Percentiles rank a stretch among this genome's conserved stretches.
These are phyloP conservation scores for Acacia melanoxylon DNA, from an alignment of 306 rosid species.

Conservation along the genomic window DNA sequence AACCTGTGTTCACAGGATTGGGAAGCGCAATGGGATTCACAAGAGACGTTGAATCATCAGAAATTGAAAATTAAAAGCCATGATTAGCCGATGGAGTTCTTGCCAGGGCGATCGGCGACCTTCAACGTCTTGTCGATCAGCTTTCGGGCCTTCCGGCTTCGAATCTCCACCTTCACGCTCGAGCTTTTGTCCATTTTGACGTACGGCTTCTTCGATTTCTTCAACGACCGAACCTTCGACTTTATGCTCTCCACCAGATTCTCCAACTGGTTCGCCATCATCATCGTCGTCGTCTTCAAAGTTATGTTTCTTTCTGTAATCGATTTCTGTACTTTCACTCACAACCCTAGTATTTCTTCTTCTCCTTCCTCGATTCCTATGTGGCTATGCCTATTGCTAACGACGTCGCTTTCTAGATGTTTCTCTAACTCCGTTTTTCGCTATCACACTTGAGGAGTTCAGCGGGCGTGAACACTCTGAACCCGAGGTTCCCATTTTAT, in stretches of 20 bases:
- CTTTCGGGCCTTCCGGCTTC: constrained; percentile 81
- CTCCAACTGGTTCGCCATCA: constrained; percentile 66
- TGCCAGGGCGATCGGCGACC: constrained; percentile 68
- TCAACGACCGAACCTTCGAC: constrained; percentile 69
- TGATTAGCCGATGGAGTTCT: constrained; percentile 28
- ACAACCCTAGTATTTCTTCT: neutral
- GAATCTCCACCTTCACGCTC: constrained; percentile 90
- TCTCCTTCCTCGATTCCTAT: neutral
- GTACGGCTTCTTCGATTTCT: constrained; percentile 66
- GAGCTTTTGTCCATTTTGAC: constrained; percentile 92
- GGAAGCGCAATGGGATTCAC: neutral
- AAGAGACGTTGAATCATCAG: neutral
- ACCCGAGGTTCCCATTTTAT: neutral
- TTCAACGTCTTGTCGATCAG: constrained; percentile 85
- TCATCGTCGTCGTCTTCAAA: neutral
- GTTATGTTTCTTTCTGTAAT: neutral
- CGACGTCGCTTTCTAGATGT: neutral
- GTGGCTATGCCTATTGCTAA: neutral
- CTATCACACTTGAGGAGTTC: neutral
- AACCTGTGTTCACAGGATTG: neutral
- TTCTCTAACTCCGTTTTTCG: neutral
- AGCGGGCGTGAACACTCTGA: neutral
- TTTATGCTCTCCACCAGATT: constrained; percentile 76
- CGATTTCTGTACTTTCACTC: neutral
- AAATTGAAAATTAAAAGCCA: neutral